phyloP scores from a whole-genome alignment of 2,329 filamentous ascomycete genomes.

The Aspergillus clavatus region DNA sequence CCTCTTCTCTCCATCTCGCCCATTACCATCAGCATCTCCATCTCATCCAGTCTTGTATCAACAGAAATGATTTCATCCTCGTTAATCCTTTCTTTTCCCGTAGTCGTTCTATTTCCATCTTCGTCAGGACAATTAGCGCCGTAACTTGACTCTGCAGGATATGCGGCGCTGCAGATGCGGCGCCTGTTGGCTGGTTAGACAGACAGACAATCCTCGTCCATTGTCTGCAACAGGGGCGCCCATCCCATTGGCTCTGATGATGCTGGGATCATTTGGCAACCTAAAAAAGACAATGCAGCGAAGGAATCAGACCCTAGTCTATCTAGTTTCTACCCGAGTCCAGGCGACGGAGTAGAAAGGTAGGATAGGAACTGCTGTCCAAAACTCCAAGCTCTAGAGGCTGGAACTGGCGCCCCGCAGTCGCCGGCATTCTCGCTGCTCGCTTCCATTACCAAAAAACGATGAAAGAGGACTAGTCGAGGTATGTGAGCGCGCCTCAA shows the following conservation, averaged over 20 bases:
- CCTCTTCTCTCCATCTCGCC: neutral
- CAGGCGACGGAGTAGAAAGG: too few species aligned
- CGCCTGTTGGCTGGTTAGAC: neutral
- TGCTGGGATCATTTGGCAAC: too few species aligned
- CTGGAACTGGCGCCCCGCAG: too few species aligned
- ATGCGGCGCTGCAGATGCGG: neutral
- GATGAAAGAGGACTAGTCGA: neutral
- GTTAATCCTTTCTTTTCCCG: too few species aligned
- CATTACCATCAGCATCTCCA: neutral
- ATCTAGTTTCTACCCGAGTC: too few species aligned
- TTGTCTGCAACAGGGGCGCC: too few species aligned
- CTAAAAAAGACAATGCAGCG: neutral
- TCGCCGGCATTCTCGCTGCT: conserved; percentile 3
- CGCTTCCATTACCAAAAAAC: too few species aligned
- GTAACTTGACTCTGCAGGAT: neutral
- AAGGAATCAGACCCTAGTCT: neutral
- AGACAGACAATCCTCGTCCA: too few species aligned
- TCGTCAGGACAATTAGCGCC: neutral
- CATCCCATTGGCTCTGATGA: too few species aligned
- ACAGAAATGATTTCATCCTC: neutral
- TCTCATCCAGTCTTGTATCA: neutral
- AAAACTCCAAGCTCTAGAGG: too few species aligned
- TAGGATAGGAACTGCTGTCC: too few species aligned
- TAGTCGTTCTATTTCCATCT: too few species aligned
- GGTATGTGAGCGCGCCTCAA: neutral